phyloP scores from a whole-genome alignment of 2,329 filamentous ascomycete species.

The Botrytis sinoallii region DNA sequence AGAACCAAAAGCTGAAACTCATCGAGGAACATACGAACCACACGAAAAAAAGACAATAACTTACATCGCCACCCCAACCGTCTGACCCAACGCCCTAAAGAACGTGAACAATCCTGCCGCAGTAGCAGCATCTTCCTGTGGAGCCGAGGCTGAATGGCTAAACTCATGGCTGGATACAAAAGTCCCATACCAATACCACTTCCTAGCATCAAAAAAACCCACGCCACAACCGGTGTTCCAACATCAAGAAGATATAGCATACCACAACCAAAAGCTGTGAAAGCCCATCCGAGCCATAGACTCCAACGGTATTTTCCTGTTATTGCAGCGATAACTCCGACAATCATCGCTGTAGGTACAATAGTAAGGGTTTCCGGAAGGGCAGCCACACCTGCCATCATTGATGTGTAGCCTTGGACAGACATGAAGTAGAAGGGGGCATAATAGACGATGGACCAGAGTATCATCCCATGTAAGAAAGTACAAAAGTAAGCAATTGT shows the following conservation, averaged over 20 bases:
- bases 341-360: constrained; percentile 51
- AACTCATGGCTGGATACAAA: constrained; percentile 58
- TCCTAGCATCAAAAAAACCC: constrained; percentile 60
- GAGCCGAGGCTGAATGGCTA: constrained; percentile 61
- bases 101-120: constrained; percentile 64
- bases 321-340: constrained; percentile 52
- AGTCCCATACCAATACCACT: constrained; percentile 54
- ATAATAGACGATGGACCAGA: constrained; percentile 53
- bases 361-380: constrained; percentile 61
- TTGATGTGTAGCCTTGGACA: constrained; percentile 50
- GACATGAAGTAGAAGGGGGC: constrained; percentile 49
- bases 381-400: constrained; percentile 51
- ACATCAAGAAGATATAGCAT: constrained; percentile 48
- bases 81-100: constrained; percentile 55
- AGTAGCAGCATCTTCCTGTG: constrained; percentile 54
- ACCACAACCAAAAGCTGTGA: constrained; percentile 56
- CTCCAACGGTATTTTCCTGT: constrained; percentile 53
- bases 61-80: constrained; percentile 42
- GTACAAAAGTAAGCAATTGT: constrained; percentile 50
- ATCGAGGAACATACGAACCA: background rate
- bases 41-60: background rate
- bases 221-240: constrained; percentile 49
- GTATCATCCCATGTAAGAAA: constrained; percentile 52
- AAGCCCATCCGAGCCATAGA: constrained; percentile 55
- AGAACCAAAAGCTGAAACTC: background rate